phyloP scores from a whole-genome alignment of 495 filamentous ascomycete genomes.

The Xylaria venustula region DNA sequence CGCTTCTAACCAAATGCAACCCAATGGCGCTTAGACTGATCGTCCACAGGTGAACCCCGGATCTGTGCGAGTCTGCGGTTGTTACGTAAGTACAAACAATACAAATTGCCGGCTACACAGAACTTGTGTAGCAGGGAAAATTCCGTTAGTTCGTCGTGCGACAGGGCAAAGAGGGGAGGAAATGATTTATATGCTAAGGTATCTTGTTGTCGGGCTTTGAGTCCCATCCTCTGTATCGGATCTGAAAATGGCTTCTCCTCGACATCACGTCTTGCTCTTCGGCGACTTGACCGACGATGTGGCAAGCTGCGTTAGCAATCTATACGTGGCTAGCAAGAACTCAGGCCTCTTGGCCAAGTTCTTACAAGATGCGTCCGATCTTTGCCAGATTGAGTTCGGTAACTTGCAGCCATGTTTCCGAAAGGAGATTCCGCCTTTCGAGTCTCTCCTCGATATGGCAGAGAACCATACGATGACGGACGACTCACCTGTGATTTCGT shows the following conservation, averaged over 20 bases:
- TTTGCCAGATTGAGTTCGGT: conserved; percentile 15
- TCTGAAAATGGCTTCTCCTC: not conserved
- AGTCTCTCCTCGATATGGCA: conserved; percentile 14
- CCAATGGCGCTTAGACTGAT: too few species aligned
- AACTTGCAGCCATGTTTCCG: conserved; percentile 7
- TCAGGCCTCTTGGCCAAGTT: conserved; percentile 4
- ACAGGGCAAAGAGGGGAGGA: not conserved
- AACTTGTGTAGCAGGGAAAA: not conserved
- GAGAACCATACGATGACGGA: conserved; percentile 13
- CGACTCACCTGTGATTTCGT: conserved; percentile 6
- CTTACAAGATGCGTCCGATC: conserved; percentile 11
- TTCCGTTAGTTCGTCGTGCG: not conserved
- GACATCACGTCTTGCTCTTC: conserved; percentile 15
- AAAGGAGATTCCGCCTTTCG: conserved; percentile 1
- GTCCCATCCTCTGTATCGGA: not conserved
- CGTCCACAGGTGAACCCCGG: too few species aligned
- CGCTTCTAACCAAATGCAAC: too few species aligned
- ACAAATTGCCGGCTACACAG: not conserved
- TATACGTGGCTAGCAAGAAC: conserved; percentile 6
- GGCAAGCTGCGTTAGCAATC: not conserved
- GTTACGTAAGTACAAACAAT: not conserved
- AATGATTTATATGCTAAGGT: not conserved
- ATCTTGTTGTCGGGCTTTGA: not conserved
- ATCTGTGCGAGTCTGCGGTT: too few species aligned
- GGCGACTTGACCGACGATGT: conserved; percentile 14